phyloP scores from a whole-genome alignment of 2,329 filamentous ascomycete species.

The Coleophoma cylindrospora region DNA sequence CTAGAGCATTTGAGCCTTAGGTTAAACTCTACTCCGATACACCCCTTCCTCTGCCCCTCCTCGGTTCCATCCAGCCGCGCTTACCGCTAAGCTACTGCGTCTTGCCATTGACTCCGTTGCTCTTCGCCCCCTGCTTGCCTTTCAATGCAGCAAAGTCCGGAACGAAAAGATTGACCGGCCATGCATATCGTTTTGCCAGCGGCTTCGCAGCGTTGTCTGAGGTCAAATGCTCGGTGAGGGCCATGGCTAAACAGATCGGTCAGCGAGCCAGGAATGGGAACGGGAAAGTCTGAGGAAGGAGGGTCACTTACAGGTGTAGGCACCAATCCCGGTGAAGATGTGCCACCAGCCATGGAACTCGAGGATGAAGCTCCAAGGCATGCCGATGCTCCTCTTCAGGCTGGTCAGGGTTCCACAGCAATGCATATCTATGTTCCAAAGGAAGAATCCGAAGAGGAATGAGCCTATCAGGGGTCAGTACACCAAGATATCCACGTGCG shows the following conservation, averaged over 20 bases:
- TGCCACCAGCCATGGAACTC: constrained; percentile 64
- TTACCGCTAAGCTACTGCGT: no score
- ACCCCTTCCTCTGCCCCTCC: no score
- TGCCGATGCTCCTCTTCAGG: constrained; percentile 38
- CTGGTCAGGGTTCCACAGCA: constrained; percentile 42
- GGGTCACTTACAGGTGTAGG: constrained; percentile 28
- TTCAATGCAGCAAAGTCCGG: no score
- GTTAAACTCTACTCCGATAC: no score
- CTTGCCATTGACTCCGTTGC: no score
- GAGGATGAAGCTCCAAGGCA: constrained; percentile 50
- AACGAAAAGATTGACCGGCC: constrained; percentile 20
- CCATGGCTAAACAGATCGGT: constrained; percentile 16
- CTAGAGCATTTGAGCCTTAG: no score
- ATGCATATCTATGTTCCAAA: constrained; percentile 55
- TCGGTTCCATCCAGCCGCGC: no score
- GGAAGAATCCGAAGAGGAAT: constrained; percentile 39
- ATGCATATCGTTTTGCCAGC: constrained; percentile 20
- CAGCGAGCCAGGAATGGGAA: no score
- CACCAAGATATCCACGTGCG: neutral
- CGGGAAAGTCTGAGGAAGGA: neutral
- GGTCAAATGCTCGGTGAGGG: constrained; percentile 28
- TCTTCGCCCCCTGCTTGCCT: no score
- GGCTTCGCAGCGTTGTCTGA: constrained; percentile 24
- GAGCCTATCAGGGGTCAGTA: constrained; percentile 14
- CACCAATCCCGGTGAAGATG: constrained; percentile 50